These are phyloP conservation scores for Fusarium sp. DNA, from an alignment of 2,329 filamentous ascomycete genomes.

Conservation along the genomic window DNA sequence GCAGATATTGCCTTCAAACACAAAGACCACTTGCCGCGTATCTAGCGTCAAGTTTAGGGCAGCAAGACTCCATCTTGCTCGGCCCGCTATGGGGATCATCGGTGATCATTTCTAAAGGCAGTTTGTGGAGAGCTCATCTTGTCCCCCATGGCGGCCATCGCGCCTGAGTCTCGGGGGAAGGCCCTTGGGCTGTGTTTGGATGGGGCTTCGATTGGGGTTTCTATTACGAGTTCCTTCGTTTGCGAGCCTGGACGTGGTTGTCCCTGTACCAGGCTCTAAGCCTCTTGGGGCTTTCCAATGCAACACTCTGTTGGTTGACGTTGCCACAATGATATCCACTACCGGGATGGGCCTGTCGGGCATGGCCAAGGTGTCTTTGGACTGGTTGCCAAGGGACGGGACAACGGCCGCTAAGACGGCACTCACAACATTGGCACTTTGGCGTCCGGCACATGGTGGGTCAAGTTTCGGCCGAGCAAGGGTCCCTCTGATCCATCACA, in stretches of 20 bases:
- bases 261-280: background rate
- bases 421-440: conserved; percentile 16
- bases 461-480: conserved; percentile 21
- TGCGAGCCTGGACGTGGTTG: background rate
- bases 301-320: conserved; percentile 20
- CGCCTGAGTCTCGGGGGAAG: background rate
- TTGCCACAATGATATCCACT: background rate
- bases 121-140: conserved; percentile 7
- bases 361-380: conserved; percentile 9
- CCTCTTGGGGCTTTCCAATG: conserved; percentile 9
- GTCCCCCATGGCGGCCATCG: background rate
- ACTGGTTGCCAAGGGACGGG: conserved; percentile 17
- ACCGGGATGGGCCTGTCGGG: conserved; percentile 12
- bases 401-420: conserved; percentile 31
- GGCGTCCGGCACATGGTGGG: conserved; percentile 16
- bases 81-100: conserved; percentile 7
- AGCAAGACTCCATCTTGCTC: background rate
- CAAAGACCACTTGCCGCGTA: background rate
- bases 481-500: conserved; percentile 1
- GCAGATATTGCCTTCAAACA: background rate
- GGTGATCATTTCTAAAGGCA: background rate
- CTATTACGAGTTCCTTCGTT: background rate
- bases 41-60: background rate
- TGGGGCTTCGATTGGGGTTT: background rate
- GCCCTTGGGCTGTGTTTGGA: background rate